phyloP scores from a whole-genome alignment of 768 basidiomycete species.

The Guyanaporus albipodus region DNA sequence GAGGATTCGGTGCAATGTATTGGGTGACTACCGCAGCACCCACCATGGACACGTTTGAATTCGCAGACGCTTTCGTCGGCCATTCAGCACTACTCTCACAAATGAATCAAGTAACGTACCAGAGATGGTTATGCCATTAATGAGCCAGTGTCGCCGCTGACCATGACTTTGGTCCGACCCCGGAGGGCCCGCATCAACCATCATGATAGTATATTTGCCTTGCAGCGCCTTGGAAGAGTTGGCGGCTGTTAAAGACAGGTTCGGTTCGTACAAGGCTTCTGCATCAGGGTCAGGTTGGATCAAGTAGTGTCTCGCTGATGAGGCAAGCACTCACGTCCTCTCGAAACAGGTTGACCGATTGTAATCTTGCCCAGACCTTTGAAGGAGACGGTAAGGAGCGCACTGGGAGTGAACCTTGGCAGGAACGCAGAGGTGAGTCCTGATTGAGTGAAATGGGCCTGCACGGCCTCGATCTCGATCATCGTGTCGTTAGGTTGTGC shows the following conservation, averaged over 20 bases:
- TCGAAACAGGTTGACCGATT: constrained; percentile 56
- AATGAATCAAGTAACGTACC: constrained; percentile 30
- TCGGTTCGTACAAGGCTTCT: constrained; percentile 59
- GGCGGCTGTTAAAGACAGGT: constrained; percentile 46
- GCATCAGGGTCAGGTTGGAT: constrained; percentile 1
- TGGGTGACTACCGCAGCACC: constrained; percentile 51
- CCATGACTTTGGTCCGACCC: constrained; percentile 55
- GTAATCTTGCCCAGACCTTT: constrained; percentile 44
- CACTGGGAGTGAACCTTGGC: constrained; percentile 54
- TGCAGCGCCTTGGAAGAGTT: constrained; percentile 44
- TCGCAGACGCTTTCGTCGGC: constrained; percentile 15
- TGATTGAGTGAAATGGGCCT: constrained; percentile 64
- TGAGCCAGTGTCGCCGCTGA: constrained; percentile 78
- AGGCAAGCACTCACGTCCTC: constrained; percentile 46
- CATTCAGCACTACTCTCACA: not conserved
- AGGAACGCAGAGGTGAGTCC: constrained; percentile 61
- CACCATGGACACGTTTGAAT: constrained; percentile 38
- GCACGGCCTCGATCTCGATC: constrained; percentile 52
- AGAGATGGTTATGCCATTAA: constrained; percentile 54
- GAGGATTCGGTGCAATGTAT: constrained; percentile 71
- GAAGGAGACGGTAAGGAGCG: constrained; percentile 52
- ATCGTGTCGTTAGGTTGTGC: constrained; percentile 44
- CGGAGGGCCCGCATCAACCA: constrained; percentile 72
- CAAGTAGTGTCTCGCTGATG: not conserved
- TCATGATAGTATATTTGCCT: constrained; percentile 60